A percentile compares a stretch with the other conserved stretches of the same genome.
Conservation (phyloP, 2,329 filamentous ascomycete genomes). For the Aspergillus transmontanensis region DNA sequence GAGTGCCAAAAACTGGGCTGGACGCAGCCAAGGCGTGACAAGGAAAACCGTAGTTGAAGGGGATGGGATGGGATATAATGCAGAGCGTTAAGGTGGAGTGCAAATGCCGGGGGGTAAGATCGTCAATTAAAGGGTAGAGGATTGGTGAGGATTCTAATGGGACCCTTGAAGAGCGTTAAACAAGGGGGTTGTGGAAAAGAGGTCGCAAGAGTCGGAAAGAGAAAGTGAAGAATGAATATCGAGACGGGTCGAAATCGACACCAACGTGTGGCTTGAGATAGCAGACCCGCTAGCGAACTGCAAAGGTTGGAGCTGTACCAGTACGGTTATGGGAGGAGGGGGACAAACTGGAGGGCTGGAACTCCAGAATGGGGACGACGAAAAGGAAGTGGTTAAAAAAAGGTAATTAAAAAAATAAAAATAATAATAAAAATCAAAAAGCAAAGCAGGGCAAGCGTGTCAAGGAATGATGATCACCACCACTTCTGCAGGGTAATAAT, state of each 20-base stretch:
- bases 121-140: slow-evolving; percentile 19
- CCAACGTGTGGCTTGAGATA: slow-evolving; percentile 29
- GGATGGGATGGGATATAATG: not conserved
- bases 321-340: slow-evolving; percentile 4
- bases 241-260: slow-evolving; percentile 26
- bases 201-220: slow-evolving; percentile 11
- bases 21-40: slow-evolving; percentile 7
- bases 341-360: slow-evolving; percentile 5
- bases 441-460: not conserved
- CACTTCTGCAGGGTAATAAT: not conserved
- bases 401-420: not conserved
- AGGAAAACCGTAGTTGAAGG: slow-evolving; percentile 2
- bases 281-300: slow-evolving; percentile 29
- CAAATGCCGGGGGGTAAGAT: slow-evolving; percentile 13
- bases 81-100: slow-evolving; percentile 5
- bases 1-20: not conserved
- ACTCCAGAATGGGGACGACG: not conserved
- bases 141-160: slow-evolving; percentile 16
- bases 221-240: slow-evolving; percentile 15
- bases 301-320: slow-evolving; percentile 11
- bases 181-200: slow-evolving; percentile 9
- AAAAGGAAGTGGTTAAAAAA: slow-evolving; percentile 5
- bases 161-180: slow-evolving; percentile 10
- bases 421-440: not conserved
- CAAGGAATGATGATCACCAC: slow-evolving; percentile 1